phyloP scores from a whole-genome alignment of 306 rosid species.

The Gastrolobium bilobum region DNA sequence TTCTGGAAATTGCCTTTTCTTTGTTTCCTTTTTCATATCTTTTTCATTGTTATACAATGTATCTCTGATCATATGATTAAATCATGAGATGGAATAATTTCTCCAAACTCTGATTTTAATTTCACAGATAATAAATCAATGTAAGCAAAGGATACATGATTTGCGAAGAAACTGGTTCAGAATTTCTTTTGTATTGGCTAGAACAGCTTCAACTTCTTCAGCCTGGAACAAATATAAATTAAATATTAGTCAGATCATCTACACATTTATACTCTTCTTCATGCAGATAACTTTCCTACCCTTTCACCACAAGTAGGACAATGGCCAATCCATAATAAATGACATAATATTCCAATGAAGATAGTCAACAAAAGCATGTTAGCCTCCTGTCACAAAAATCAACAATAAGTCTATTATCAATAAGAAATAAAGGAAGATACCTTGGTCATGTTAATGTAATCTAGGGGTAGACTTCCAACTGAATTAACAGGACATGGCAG shows the following conservation, averaged over 20 bases:
- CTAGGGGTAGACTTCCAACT: slow-evolving; percentile 86
- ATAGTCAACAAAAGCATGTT: slow-evolving; percentile 18
- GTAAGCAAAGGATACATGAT: slow-evolving; percentile 72
- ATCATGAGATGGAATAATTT: no score
- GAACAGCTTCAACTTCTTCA: slow-evolving; percentile 90
- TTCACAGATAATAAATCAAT: slow-evolving; percentile 16
- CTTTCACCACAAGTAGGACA: slow-evolving; percentile 32
- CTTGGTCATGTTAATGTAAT: slow-evolving; percentile 75
- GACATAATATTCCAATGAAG: slow-evolving; percentile 32
- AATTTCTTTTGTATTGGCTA: slow-evolving; percentile 80
- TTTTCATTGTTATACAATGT: no score
- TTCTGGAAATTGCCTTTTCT: no score
- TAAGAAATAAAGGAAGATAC: slow-evolving; percentile 56
- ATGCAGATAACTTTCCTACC: slow-evolving; percentile 31
- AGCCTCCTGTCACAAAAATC: slow-evolving; percentile 18
- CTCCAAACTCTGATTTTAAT: no score
- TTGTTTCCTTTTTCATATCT: no score
- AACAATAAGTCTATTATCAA: slow-evolving; percentile 31
- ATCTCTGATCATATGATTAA: no score
- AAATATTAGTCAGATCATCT: slow-evolving; percentile 38
- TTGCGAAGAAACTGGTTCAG: slow-evolving; percentile 84
- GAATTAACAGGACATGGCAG: slow-evolving; percentile 89
- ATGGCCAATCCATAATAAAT: slow-evolving; percentile 13
- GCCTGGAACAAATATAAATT: slow-evolving; percentile 58
- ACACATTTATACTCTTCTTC: slow-evolving; percentile 23